Evolutionary conservation across 371 early-diverging fungal species (phyloP).

Genomic region (Sporodiniella umbellata): DNA sequence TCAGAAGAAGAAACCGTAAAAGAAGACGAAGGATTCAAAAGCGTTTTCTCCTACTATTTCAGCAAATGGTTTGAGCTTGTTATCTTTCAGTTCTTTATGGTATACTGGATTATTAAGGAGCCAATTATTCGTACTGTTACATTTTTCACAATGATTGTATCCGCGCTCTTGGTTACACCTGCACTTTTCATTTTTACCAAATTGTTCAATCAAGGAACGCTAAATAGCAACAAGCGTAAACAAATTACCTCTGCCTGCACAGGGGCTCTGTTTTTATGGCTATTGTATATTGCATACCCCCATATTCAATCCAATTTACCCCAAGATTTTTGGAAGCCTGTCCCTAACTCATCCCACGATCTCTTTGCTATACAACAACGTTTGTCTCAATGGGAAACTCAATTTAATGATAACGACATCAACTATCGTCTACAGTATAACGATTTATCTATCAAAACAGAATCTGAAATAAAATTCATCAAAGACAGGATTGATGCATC

Average conservation of each 20-base stretch:
- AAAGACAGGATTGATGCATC: not conserved
- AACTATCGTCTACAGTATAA: not conserved
- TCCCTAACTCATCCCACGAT: not conserved
- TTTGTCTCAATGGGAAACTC: not conserved
- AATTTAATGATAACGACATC: not conserved
- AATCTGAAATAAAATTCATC: not conserved
- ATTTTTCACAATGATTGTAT: conserved; percentile 19
- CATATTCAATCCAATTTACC: not conserved
- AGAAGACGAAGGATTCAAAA: not conserved
- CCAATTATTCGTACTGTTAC: conserved; percentile 14
- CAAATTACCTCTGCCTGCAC: conserved; percentile 1
- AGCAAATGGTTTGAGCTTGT: conserved; percentile 2
- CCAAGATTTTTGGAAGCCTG: not conserved
- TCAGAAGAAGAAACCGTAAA: not conserved
- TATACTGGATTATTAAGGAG: conserved; percentile 21
- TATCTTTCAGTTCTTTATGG: conserved; percentile 20
- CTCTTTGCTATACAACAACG: not conserved
- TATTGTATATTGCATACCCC: not conserved
- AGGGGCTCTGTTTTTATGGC: not conserved
- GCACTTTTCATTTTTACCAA: not conserved
- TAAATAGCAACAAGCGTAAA: not conserved
- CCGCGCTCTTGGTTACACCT: conserved; percentile 11
- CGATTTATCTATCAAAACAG: not conserved
- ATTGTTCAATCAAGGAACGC: not conserved
- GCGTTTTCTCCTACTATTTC: not conserved